phyloP scores from a whole-genome alignment of 129 eudicot genomes.

The Flaveria brownii region DNA sequence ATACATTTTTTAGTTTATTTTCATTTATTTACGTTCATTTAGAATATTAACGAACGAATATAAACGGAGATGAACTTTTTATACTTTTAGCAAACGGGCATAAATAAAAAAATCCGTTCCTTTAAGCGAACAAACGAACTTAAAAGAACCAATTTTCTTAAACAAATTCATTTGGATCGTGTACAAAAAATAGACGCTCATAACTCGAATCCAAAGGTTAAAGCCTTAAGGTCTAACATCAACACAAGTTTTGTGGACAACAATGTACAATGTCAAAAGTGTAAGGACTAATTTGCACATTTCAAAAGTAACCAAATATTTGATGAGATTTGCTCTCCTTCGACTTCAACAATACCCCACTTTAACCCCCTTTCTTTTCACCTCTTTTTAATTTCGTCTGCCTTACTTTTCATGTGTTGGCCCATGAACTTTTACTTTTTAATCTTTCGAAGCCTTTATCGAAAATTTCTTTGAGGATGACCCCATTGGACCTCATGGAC shows the following conservation, averaged over 20 bases:
- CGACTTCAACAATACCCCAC: conserved; percentile 35
- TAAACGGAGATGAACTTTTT: no score
- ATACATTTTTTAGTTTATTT: no score
- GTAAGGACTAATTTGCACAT: conserved; percentile 16
- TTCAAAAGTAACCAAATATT: conserved; percentile 1
- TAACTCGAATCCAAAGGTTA: background rate
- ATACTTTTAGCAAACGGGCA: no score
- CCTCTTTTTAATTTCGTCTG: conserved; percentile 25
- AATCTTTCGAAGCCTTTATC: conserved; percentile 19
- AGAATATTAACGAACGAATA: no score
- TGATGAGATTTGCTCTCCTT: conserved; percentile 24
- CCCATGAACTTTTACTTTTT: conserved; percentile 39
- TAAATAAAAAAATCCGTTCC: no score
- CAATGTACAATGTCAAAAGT: conserved; percentile 7
- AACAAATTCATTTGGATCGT: no score
- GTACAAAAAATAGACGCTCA: background rate
- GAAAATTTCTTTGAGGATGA: background rate
- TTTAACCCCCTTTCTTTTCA: conserved; percentile 32
- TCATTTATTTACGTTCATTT: no score
- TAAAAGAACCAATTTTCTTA: no score
- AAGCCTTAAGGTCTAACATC: background rate
- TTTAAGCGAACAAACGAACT: no score
- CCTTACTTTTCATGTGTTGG: conserved; percentile 35
- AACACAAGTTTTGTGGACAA: background rate
- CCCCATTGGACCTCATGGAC: conserved; percentile 26